Percentiles rank a stretch among this genome's conserved stretches.
phyloP scores from a whole-genome alignment of 345 rosid species.

The Hibiscus trionum region DNA sequence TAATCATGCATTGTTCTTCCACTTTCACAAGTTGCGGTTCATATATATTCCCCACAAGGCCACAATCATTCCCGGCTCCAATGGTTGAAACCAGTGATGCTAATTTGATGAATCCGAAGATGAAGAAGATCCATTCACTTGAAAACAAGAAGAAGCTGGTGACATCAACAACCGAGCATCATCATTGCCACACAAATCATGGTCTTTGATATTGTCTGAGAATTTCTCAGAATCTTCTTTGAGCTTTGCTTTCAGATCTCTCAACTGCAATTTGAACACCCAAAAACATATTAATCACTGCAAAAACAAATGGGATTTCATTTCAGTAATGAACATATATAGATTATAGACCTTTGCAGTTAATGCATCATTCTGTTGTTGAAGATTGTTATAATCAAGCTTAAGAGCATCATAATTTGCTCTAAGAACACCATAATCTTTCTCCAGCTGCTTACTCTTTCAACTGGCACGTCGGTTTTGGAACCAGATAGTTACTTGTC shows the following conservation, averaged over 20 bases:
- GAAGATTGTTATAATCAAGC: constrained; percentile 34
- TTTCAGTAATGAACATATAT: background rate
- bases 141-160: constrained; percentile 17
- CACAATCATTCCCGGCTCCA: constrained; percentile 22
- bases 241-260: constrained; percentile 40
- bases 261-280: constrained; percentile 29
- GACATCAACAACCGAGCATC: constrained; percentile 17
- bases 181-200: constrained; percentile 13
- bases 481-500: constrained; percentile 75
- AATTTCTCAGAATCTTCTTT: constrained; percentile 27
- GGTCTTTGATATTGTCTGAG: constrained; percentile 29
- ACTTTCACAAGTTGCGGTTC: constrained; percentile 28
- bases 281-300: background rate
- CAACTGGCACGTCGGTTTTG: constrained; percentile 72
- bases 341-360: constrained; percentile 28
- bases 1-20: constrained; percentile 35
- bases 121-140: constrained; percentile 17
- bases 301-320: background rate
- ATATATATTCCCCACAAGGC: constrained; percentile 20
- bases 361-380: constrained; percentile 34
- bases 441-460: constrained; percentile 63
- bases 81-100: constrained; percentile 27
- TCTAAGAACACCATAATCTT: constrained; percentile 41
- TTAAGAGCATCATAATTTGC: constrained; percentile 42
- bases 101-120: constrained; percentile 22